Evolutionary conservation across 2,329 filamentous ascomycete genomes (phyloP), one percentile per base, ranked within the genome.

Genomic region (Dactylella cylindrospora): DNA sequence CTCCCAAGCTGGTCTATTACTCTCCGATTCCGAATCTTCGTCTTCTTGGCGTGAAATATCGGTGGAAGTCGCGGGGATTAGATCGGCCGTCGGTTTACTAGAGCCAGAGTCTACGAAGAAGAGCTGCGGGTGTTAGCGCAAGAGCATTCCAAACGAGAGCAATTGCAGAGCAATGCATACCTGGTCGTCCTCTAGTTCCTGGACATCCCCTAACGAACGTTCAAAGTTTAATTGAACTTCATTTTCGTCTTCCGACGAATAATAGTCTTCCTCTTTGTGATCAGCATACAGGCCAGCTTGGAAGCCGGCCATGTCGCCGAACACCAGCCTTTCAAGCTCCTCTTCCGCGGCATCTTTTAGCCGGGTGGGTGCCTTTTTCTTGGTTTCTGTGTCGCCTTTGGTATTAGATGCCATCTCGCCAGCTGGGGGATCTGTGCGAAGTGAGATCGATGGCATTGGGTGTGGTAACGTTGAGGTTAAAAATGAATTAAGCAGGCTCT

Each of bases 271-370:
- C 70, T 70, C 32, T 66, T 76, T 70, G 12, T 22, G 35, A 76
- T 82, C 73, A 73, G 75, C 70, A 75, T 85, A 86, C 45, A 97
- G 76, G 33, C 85, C 84, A 54, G 85, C 79, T 57, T 84, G 80
- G 72, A 97, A 97, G 26, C 84, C 87, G n/a, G 82, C 80, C 39
- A 85, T 83, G 74, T 95, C 87, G 51, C 93, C 93, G 65, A 98
- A 87, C 2, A 98, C 86, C 65, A 96, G 76, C 66, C 84, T 82
- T 75, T 96, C 91, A 23, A 96, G 81, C 71, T 91, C 88, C 70
- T 86, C 83, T 72, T 96, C 90, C 46, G 86, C 84, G 10, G 83
- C 84, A 71, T 95, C 89, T 71, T 91, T 93, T 44, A 86, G 84
- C 22, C 51, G 43, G 2, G 55, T 61, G 2, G 55, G 55, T 12